Evolutionary conservation across 208 protist genomes (phyloP).

Genomic region (Trichomonas gallinae): DNA sequence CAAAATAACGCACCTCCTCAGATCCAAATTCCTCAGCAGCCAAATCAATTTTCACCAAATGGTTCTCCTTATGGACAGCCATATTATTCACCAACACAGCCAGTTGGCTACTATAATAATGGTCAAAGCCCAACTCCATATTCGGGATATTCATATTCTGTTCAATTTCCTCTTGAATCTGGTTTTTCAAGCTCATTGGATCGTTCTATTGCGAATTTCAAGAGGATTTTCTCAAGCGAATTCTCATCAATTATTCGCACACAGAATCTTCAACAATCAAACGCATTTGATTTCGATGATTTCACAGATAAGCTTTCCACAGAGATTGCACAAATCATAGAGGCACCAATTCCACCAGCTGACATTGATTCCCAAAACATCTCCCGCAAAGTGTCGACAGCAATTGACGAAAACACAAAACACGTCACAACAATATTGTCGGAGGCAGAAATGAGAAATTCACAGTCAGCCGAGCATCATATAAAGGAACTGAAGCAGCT

Average conservation of each 20-base stretch:
- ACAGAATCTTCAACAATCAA: background rate
- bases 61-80: background rate
- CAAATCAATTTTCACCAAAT: background rate
- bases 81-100: background rate
- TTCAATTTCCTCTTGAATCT: background rate
- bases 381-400: background rate
- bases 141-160: background rate
- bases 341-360: background rate
- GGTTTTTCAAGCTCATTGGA: background rate
- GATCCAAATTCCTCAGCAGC: background rate
- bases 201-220: background rate
- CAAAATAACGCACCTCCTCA: background rate
- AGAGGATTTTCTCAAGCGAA: background rate
- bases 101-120: background rate
- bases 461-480: background rate
- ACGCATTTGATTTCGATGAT: background rate
- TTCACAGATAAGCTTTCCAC: background rate
- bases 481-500: background rate
- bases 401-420: background rate
- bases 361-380: background rate
- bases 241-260: background rate
- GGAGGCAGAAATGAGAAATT: background rate
- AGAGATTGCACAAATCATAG: background rate
- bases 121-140: background rate
- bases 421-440: background rate